Conservation (phyloP, 495 filamentous ascomycete species). For the Lepidopterella palustris region DNA sequence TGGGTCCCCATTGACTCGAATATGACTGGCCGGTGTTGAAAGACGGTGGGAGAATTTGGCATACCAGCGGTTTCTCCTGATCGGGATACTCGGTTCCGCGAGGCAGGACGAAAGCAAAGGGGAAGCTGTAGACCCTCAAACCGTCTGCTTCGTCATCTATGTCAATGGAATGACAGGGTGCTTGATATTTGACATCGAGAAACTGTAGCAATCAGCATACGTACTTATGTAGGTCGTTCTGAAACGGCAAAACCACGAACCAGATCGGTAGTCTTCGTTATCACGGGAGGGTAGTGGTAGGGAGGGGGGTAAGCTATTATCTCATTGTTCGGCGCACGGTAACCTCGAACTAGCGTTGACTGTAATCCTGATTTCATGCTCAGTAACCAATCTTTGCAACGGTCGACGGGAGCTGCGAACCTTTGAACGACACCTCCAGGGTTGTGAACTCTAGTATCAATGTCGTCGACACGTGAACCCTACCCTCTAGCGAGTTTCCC, state of each 20-base stretch:
- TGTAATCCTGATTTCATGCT: constrained; percentile 2
- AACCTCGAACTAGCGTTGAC: background rate
- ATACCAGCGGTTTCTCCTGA: background rate
- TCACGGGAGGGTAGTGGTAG: too few relatives aligned
- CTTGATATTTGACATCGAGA: constrained; percentile 2
- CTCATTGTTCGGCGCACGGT: background rate
- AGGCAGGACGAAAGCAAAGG: background rate
- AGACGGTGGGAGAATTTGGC: background rate
- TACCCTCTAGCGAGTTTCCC: background rate
- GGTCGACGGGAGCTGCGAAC: background rate
- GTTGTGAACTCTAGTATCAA: background rate
- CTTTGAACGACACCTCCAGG: constrained; percentile 1
- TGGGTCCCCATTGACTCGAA: background rate
- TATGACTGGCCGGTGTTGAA: background rate
- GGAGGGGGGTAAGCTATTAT: too few relatives aligned
- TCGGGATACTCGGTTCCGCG: background rate
- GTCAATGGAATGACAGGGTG: background rate
- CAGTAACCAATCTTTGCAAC: background rate
- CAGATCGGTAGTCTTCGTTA: constrained; percentile 1
- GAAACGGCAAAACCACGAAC: background rate
- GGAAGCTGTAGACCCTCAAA: constrained; percentile 1
- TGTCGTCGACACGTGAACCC: background rate
- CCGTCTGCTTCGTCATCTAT: background rate
- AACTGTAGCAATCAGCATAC: constrained; percentile 2
- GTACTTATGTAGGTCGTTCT: constrained; percentile 3